Percentiles rank a stretch among this genome's conserved stretches.
phyloP scores from a whole-genome alignment of 2,329 filamentous ascomycete genomes.

The Lasiodiplodia citricola region DNA sequence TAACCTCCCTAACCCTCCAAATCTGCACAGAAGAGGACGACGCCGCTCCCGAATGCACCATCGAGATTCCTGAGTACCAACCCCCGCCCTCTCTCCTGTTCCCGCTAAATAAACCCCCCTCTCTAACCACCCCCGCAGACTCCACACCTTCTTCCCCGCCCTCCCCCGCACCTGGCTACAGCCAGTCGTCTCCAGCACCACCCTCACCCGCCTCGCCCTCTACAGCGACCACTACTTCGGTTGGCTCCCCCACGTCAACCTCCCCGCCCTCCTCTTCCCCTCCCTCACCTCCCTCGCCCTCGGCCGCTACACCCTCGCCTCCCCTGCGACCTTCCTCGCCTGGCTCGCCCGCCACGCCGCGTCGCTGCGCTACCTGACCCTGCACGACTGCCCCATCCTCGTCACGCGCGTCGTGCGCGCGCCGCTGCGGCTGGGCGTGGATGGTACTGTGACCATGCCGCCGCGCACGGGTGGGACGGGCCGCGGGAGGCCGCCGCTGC shows the following conservation, averaged over 20 bases:
- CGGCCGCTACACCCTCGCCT: background rate
- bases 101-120: background rate
- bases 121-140: background rate
- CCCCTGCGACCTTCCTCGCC: background rate
- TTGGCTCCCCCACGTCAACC: background rate
- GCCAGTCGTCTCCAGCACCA: no score
- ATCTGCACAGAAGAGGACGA: background rate
- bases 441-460: background rate
- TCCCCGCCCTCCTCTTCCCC: background rate
- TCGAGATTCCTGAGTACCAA: background rate
- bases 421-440: background rate
- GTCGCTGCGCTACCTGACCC: background rate
- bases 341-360: background rate
- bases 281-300: background rate
- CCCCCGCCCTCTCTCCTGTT: background rate
- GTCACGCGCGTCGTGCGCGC: background rate
- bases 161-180: background rate
- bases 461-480: background rate
- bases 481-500: background rate
- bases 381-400: conserved; percentile 13
- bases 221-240: background rate
- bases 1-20: background rate
- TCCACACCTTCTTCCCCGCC: conserved; percentile 4
- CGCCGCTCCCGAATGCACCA: background rate
- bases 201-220: conserved; percentile 1